Evolutionary conservation across 768 basidiomycete species (phyloP).

Genomic region (Mycena haematopus): DNA sequence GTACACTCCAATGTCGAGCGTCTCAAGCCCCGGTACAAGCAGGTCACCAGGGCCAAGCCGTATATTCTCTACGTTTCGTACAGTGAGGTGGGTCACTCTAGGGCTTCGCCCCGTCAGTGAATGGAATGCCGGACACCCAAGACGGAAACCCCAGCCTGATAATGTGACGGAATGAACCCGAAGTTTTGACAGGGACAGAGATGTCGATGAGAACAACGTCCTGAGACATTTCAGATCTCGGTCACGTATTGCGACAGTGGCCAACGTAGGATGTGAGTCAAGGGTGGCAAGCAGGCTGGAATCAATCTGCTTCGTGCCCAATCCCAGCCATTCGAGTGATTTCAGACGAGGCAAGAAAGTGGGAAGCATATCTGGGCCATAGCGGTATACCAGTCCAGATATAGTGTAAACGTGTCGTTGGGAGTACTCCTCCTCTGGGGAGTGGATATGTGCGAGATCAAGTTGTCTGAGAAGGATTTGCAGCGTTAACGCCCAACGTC

Average conservation of each 20-base stretch:
- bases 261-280: slow-evolving; percentile 6
- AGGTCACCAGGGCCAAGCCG: slow-evolving; percentile 1
- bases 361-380: slow-evolving; percentile 6
- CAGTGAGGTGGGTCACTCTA: slow-evolving; percentile 3
- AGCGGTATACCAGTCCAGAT: no score
- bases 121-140: background rate
- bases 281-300: background rate
- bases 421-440: no score
- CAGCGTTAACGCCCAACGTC: no score
- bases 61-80: background rate
- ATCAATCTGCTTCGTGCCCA: background rate
- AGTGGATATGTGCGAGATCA: no score
- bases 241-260: slow-evolving; percentile 2
- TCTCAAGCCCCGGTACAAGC: slow-evolving; percentile 11
- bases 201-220: background rate
- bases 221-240: background rate
- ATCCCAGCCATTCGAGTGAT: slow-evolving; percentile 16
- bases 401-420: no score
- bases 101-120: slow-evolving; percentile 4
- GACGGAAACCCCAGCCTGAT: background rate
- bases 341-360: slow-evolving; percentile 1
- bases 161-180: background rate
- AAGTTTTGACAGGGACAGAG: slow-evolving; percentile 10
- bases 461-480: no score
- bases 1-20: background rate